Conservation (phyloP, 139 green algal genomes). For the Picochlorum sp. region DNA sequence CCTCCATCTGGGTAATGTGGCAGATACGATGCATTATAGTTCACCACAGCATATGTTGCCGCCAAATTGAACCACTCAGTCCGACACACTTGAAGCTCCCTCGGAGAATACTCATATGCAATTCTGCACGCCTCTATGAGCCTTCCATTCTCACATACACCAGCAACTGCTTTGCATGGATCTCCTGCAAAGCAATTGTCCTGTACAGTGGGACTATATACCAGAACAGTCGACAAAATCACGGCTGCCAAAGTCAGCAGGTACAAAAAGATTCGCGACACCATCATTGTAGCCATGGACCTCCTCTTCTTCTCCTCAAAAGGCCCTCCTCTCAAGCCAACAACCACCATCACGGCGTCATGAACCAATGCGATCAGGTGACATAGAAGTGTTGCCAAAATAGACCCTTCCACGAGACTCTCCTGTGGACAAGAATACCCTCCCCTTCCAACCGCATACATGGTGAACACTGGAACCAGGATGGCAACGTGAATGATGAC, state of each 20-base stretch:
- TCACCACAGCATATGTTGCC: background rate
- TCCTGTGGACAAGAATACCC: background rate
- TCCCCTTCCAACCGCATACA: background rate
- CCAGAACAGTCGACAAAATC: background rate
- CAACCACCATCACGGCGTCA: background rate
- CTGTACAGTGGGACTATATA: background rate
- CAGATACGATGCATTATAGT: background rate
- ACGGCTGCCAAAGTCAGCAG: background rate
- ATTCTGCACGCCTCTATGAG: background rate
- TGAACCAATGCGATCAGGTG: background rate
- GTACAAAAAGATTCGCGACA: background rate
- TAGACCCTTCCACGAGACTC: background rate
- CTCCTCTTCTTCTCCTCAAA: slow-evolving; percentile 5
- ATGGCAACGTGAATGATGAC: background rate
- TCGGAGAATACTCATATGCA: background rate
- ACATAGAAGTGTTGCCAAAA: background rate
- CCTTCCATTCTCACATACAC: background rate
- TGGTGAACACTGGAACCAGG: background rate
- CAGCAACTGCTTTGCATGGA: slow-evolving; percentile 12
- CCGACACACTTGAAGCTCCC: background rate
- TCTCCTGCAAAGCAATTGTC: slow-evolving; percentile 18
- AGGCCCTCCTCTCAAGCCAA: slow-evolving; percentile 10
- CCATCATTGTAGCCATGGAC: background rate
- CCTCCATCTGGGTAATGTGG: background rate
- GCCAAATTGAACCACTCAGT: background rate